Conservation (phyloP, 108 stramenopile species). For the Craspedostauros australis region DNA sequence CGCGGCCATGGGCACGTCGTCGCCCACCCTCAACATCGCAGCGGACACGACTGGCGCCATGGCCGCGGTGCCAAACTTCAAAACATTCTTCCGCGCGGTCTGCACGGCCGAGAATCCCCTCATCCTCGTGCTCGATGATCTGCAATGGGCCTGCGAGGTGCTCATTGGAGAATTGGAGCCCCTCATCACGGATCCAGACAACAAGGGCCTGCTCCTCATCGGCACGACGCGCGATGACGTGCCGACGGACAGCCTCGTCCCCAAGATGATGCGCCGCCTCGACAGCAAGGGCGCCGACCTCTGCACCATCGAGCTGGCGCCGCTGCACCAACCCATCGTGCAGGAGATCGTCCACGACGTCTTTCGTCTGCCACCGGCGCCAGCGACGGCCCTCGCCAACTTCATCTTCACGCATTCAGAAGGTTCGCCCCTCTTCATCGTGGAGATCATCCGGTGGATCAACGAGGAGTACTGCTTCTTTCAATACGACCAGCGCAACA, state of each 20-base stretch:
- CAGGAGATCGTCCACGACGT: conserved; percentile 7
- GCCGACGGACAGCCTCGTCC: background rate
- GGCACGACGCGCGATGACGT: conserved; percentile 15
- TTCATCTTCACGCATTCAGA: conserved; percentile 14
- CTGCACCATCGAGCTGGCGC: conserved; percentile 1
- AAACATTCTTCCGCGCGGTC: conserved; percentile 26
- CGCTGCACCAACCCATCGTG: background rate
- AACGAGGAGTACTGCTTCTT: conserved; percentile 8
- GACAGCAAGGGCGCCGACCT: conserved; percentile 5
- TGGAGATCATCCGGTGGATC: conserved; percentile 20
- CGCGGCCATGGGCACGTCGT: background rate
- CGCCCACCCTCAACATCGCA: background rate
- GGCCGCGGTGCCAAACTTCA: background rate
- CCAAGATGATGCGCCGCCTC: conserved; percentile 2
- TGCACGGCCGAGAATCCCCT: conserved; percentile 14
- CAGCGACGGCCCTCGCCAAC: conserved; percentile 1
- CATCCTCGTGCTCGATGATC: conserved; percentile 33
- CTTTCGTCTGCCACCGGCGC: conserved; percentile 2
- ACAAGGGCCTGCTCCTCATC: conserved; percentile 13
- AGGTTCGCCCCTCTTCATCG: conserved; percentile 35
- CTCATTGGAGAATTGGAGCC: conserved; percentile 7
- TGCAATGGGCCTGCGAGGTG: conserved; percentile 29
- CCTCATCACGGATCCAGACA: conserved; percentile 7
- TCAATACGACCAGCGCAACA: conserved; percentile 3
- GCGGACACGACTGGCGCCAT: background rate